Evolutionary conservation across 208 protist species (phyloP), one percentile per base, ranked within the genome.

Genomic region (Cochliopodium minus): DNA sequence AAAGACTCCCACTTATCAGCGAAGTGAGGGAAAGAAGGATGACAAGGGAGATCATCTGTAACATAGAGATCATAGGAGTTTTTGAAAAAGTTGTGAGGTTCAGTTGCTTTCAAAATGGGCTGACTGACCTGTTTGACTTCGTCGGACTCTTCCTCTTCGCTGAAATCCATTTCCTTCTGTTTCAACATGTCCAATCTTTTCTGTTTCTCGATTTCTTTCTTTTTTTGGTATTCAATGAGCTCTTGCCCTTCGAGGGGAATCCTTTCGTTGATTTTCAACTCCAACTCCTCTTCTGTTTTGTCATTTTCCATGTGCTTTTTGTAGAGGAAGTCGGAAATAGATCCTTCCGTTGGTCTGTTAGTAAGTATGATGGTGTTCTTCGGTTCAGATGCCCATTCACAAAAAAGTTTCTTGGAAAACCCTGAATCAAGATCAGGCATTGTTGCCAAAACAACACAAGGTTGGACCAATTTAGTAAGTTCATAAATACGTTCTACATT

Each of bases 281-380:
- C 29, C 20, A 48, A 22, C 6, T 40, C n/a, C 39, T 30, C 33
- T 11, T 42, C 40, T 30, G 20, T 48, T 30, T 32, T 59, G 2
- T 28, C 11, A 9, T 53, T 2, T 4, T 69, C 20, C 7, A 72
- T 15, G 0, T 73, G 4, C 36, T 60, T 67, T 33, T 62, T 32
- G n/a, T 66, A 1, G 1, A 71, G 22, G 6, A 46, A 61, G 23
- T 58, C 40, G 13, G 35, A 13, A 11, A 29, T 23, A 17, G 57
- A n/a, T 4, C 28, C 17, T 36, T 80, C 67, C 2, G 67, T 80
- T 20, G 82, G 62, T 0, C 82, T 28, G 0, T 82, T 53, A 5
- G 67, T 80, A 23, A 81, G 62, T 0, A 81, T 28, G 0, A 81
- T 53, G 15, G 66, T 9, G 43, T 79, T 82, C 9, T 42, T 57